Evolutionary conservation across 495 filamentous ascomycete genomes (phyloP).

Genomic region (Penicillium ucsense): DNA sequence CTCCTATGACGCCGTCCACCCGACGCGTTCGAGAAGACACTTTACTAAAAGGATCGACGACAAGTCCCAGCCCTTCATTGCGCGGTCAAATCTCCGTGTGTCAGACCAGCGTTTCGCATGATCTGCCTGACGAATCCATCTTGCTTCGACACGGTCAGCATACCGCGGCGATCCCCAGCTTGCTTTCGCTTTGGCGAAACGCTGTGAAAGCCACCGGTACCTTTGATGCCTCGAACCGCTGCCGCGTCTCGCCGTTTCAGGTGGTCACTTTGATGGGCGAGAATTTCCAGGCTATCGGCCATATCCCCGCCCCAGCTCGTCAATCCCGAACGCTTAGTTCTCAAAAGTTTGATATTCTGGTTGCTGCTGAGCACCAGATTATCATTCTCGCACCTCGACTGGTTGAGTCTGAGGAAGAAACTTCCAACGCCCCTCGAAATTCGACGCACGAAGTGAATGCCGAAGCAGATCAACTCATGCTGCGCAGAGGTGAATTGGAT

Average conservation of each 20-base stretch:
- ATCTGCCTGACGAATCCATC: constrained; percentile 51
- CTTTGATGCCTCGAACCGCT: constrained; percentile 37
- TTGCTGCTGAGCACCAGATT: constrained; percentile 55
- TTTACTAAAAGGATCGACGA: constrained; percentile 39
- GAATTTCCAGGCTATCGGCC: constrained; percentile 47
- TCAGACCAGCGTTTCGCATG: constrained; percentile 32
- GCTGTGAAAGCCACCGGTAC: constrained; percentile 51
- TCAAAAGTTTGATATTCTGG: constrained; percentile 47
- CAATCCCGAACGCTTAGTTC: constrained; percentile 29
- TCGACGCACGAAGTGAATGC: constrained; percentile 12
- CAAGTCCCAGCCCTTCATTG: constrained; percentile 21
- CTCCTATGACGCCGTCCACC: constrained; percentile 79
- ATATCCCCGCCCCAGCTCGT: constrained; percentile 36
- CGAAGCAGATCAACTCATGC: constrained; percentile 34
- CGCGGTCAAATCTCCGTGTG: constrained; percentile 60
- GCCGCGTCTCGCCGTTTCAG: constrained; percentile 33
- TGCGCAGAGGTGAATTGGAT: constrained; percentile 38
- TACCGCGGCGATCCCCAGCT: constrained; percentile 51
- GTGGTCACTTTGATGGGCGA: constrained; percentile 56
- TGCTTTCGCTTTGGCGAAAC: constrained; percentile 60
- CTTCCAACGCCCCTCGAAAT: neutral
- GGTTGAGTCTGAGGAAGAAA: constrained; percentile 16
- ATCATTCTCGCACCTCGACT: constrained; percentile 43
- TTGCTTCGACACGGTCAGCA: constrained; percentile 59
- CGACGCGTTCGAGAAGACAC: constrained; percentile 49